Percentiles rank a stretch among this genome's conserved stretches.
These are phyloP conservation scores for Boletus coccyginus DNA, from an alignment of 768 basidiomycete genomes.

Conservation along the genomic window DNA sequence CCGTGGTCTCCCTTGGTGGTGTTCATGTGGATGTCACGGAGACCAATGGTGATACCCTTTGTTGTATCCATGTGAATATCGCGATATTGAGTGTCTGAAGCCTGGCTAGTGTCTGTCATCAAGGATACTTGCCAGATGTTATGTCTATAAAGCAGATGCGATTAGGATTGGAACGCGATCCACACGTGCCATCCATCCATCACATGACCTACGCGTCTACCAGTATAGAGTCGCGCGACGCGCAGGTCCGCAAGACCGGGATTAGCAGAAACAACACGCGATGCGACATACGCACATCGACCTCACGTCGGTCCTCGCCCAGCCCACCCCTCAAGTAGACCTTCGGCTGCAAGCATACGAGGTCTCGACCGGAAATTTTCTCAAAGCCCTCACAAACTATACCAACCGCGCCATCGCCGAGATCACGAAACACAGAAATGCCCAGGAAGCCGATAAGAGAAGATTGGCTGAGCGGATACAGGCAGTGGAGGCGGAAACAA, in stretches of 20 bases:
- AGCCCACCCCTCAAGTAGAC: constrained; percentile 60
- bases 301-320: constrained; percentile 53
- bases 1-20: constrained; percentile 54
- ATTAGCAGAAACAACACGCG: not conserved
- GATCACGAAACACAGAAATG: constrained; percentile 63
- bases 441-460: constrained; percentile 62
- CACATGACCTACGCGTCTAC: constrained; percentile 26
- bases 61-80: constrained; percentile 83
- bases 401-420: constrained; percentile 67
- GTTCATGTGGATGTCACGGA: constrained; percentile 58
- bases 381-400: constrained; percentile 69
- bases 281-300: constrained; percentile 53
- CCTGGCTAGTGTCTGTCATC: constrained; percentile 15
- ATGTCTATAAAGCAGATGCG: not conserved
- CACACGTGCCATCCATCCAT: not conserved
- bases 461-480: constrained; percentile 58
- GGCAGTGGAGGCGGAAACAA: constrained; percentile 65
- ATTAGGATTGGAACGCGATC: not conserved
- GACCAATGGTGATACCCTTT: constrained; percentile 49
- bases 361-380: constrained; percentile 64
- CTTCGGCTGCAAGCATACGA: constrained; percentile 61
- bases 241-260: not conserved
- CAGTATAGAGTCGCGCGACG: too few species aligned
- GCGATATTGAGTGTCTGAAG: constrained; percentile 31
- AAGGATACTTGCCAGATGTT: not conserved